Percentiles rank a stretch among this genome's conserved stretches.
These are phyloP conservation scores for Ogataea pini DNA, from an alignment of 805 yeast species.

Conservation along the genomic window DNA sequence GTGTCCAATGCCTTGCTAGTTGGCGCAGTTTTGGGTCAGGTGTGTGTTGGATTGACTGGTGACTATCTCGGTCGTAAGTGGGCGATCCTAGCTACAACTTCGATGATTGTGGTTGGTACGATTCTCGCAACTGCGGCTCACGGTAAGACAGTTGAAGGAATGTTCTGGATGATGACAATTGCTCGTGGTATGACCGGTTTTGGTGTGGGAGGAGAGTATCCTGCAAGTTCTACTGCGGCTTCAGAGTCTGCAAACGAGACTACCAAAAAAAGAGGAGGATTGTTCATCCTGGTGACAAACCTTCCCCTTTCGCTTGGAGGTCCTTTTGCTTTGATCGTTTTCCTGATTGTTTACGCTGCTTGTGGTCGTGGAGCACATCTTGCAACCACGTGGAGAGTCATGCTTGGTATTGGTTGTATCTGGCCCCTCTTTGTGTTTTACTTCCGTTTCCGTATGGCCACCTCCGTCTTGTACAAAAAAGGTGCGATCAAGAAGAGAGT, in stretches of 20 bases:
- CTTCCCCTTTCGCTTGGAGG: slow-evolving; percentile 76
- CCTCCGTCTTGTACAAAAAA: slow-evolving; percentile 62
- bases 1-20: slow-evolving; percentile 46
- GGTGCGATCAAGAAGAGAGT: slow-evolving; percentile 60
- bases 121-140: slow-evolving; percentile 60
- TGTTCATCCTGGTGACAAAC: slow-evolving; percentile 67
- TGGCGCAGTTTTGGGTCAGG: slow-evolving; percentile 64
- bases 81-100: slow-evolving; percentile 59
- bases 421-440: slow-evolving; percentile 75
- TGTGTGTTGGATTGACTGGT: slow-evolving; percentile 54
- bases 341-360: slow-evolving; percentile 65
- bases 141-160: slow-evolving; percentile 46
- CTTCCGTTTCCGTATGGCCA: slow-evolving; percentile 69
- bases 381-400: slow-evolving; percentile 65
- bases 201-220: slow-evolving; percentile 68
- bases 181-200: slow-evolving; percentile 75
- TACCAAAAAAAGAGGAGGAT: slow-evolving; percentile 62
- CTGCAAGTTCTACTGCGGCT: slow-evolving; percentile 62
- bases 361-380: slow-evolving; percentile 45
- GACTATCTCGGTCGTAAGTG: slow-evolving; percentile 62
- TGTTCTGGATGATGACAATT: slow-evolving; percentile 64
- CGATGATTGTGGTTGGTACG: slow-evolving; percentile 58
- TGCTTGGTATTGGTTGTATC: slow-evolving; percentile 62
- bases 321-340: slow-evolving; percentile 69
- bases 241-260: slow-evolving; percentile 65